Conservation (phyloP, 257 asterid species). For the Solanum tarapatanum region DNA sequence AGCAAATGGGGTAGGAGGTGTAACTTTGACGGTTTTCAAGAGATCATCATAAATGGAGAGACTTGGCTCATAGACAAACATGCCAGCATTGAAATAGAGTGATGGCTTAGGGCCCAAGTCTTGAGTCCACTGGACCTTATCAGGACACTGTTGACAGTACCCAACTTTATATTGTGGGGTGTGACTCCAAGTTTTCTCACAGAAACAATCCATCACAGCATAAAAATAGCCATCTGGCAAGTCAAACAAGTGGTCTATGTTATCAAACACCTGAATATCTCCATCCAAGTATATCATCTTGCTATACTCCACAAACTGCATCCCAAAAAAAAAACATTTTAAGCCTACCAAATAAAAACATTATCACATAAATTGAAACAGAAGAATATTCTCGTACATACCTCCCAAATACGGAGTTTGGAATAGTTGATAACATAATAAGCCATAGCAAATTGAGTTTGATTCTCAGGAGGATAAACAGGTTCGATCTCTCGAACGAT, state of each 20-base stretch:
- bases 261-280: conserved; percentile 6
- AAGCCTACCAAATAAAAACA: neutral
- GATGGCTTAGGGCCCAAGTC: conserved; percentile 2
- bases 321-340: neutral
- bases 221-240: conserved; percentile 3
- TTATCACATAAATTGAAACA: neutral
- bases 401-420: conserved; percentile 7
- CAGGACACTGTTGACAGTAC: conserved; percentile 8
- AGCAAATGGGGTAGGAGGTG: conserved; percentile 5
- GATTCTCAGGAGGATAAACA: conserved; percentile 4
- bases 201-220: conserved; percentile 8
- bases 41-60: conserved; percentile 1
- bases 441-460: conserved; percentile 6
- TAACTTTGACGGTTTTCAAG: neutral
- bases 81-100: conserved; percentile 8
- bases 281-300: conserved; percentile 11
- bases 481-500: conserved; percentile 4
- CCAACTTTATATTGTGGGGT: neutral
- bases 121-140: conserved; percentile 1
- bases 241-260: conserved; percentile 8
- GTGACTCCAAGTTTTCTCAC: conserved; percentile 7
- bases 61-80: conserved; percentile 7
- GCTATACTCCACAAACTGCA: conserved; percentile 12
- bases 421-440: conserved; percentile 8
- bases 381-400: neutral